Conservation (phyloP, 2,329 filamentous ascomycete genomes). For the Chaetomium sp. region DNA sequence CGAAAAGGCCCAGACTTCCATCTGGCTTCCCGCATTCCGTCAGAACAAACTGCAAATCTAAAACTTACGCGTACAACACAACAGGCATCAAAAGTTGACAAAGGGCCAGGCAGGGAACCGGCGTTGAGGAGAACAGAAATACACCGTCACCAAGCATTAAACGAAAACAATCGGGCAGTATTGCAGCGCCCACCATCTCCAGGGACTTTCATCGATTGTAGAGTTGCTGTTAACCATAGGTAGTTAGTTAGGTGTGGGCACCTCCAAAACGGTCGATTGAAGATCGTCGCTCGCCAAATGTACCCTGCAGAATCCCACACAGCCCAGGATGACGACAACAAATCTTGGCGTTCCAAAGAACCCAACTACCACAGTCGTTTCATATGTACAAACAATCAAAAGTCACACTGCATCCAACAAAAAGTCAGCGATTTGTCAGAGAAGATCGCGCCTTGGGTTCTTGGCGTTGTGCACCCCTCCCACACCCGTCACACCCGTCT, state of each 20-base stretch:
- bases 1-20: background rate
- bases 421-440: conserved; percentile 21
- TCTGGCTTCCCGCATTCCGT: background rate
- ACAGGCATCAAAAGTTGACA: background rate
- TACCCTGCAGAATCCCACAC: conserved; percentile 15
- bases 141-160: background rate
- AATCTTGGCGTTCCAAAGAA: background rate
- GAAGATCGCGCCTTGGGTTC: conserved; percentile 3
- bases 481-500: background rate
- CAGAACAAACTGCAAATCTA: background rate
- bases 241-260: no score
- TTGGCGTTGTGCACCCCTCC: background rate
- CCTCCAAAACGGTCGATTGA: background rate
- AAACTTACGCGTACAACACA: no score
- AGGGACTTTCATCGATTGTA: no score
- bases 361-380: background rate
- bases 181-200: background rate
- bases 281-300: conserved; percentile 15
- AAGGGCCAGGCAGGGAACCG: background rate
- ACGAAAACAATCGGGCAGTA: background rate
- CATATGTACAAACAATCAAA: background rate
- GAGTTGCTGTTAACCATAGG: no score
- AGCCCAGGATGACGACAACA: conserved; percentile 8
- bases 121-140: background rate
- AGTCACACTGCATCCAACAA: background rate